Percentiles rank a stretch among this genome's conserved stretches.
Evolutionary conservation across 306 rosid genomes (phyloP).

Genomic region (Cercis canadensis): DNA sequence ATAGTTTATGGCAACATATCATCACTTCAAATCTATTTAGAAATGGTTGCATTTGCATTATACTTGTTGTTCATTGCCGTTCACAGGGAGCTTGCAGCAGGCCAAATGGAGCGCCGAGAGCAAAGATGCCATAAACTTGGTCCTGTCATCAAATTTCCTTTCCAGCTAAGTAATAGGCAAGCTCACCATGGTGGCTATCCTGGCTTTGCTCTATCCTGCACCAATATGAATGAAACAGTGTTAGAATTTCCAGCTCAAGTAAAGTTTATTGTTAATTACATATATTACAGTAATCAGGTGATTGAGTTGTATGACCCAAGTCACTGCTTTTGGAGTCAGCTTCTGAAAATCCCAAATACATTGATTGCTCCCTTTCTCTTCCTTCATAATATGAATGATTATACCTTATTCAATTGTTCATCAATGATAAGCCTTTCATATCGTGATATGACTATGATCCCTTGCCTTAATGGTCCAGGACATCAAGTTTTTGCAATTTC

Average conservation of each 20-base stretch:
- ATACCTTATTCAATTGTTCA: too few relatives aligned
- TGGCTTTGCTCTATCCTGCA: background rate
- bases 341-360: background rate
- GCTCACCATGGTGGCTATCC: background rate
- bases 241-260: background rate
- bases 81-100: too few relatives aligned
- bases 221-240: background rate
- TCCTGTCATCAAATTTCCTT: background rate
- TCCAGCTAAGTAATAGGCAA: too few relatives aligned
- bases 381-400: background rate
- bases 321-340: constrained; percentile 21
- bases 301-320: constrained; percentile 15
- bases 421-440: background rate
- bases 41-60: too few relatives aligned
- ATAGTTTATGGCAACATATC: too few relatives aligned
- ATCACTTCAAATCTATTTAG: too few relatives aligned
- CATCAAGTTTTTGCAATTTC: constrained; percentile 16
- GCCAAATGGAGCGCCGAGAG: too few relatives aligned
- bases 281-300: constrained; percentile 19
- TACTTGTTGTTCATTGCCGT: too few relatives aligned
- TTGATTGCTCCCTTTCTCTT: constrained; percentile 14
- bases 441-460: too few relatives aligned
- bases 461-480: constrained; percentile 10
- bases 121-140: background rate
- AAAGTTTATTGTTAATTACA: background rate